These are phyloP conservation scores for Stipa capillata DNA, from an alignment of 176 grass and related monocot genomes.

Conservation along the genomic window DNA sequence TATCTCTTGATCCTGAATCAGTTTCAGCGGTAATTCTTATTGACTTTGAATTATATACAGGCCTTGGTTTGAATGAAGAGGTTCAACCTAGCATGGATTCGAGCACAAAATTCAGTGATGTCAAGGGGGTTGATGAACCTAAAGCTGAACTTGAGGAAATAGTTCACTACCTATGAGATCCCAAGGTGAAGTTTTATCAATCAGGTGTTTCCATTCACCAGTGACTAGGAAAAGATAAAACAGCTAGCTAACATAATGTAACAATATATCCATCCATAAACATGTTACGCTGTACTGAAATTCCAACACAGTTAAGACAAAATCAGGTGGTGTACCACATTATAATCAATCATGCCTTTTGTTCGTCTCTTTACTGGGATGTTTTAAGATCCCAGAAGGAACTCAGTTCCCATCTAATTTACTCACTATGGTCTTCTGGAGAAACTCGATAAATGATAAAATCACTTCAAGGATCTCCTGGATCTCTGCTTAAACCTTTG, in stretches of 20 bases:
- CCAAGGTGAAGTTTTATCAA: conserved; percentile 54
- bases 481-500: not conserved
- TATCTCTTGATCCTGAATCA: not conserved
- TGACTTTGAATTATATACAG: conserved; percentile 35
- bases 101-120: conserved; percentile 86
- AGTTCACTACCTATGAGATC: conserved; percentile 96
- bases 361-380: not conserved
- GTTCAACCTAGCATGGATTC: conserved; percentile 88
- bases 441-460: not conserved
- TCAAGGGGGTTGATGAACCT: conserved; percentile 92
- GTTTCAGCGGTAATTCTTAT: not conserved
- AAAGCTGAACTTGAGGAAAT: conserved; percentile 99
- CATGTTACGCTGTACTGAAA: not conserved
- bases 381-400: no score
- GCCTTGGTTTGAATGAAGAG: conserved; percentile 81
- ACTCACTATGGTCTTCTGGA: no score
- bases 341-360: not conserved
- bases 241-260: not conserved
- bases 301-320: not conserved
- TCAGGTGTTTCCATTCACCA: not conserved
- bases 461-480: not conserved
- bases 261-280: not conserved
- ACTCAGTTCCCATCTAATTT: no score
- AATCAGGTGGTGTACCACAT: not conserved
- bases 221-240: not conserved